These are phyloP conservation scores for Musa schizocarpa DNA, from an alignment of 176 grass and related monocot species.

Conservation along the genomic window DNA sequence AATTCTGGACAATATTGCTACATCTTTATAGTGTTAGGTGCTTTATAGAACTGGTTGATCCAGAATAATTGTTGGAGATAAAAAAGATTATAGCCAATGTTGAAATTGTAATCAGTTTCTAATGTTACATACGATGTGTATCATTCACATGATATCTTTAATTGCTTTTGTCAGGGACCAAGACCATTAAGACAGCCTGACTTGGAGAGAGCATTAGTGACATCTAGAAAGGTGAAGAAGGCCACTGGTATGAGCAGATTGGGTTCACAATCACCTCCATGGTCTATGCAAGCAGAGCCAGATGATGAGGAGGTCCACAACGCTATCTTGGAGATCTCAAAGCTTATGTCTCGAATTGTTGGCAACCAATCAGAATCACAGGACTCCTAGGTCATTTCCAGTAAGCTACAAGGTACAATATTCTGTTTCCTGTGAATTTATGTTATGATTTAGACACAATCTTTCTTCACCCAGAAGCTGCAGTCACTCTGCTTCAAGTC, in stretches of 20 bases:
- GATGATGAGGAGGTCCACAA: slow-evolving; percentile 81
- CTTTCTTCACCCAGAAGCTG: no score
- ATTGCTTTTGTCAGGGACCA: slow-evolving; percentile 46
- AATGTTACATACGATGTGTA: not conserved
- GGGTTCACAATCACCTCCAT: slow-evolving; percentile 39
- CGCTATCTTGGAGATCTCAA: slow-evolving; percentile 89
- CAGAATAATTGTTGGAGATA: no score
- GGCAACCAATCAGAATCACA: slow-evolving; percentile 64
- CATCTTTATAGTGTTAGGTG: no score
- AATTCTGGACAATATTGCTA: no score
- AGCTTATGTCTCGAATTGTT: slow-evolving; percentile 83
- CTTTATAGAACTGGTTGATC: no score
- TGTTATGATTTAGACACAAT: no score
- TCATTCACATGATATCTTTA: not conserved
- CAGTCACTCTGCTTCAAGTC: no score
- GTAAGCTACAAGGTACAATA: not conserved
- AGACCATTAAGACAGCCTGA: slow-evolving; percentile 63
- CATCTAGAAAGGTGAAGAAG: slow-evolving; percentile 68
- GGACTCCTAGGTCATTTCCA: slow-evolving; percentile 21
- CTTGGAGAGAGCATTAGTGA: slow-evolving; percentile 56
- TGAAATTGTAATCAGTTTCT: no score
- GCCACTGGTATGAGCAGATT: slow-evolving; percentile 14
- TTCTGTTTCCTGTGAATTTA: no score
- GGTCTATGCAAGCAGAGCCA: slow-evolving; percentile 48
- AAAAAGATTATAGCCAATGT: no score